A percentile compares a stretch with the other conserved stretches of the same genome.
Conservation (phyloP, 345 rosid species). For the Populus tremula region DNA sequence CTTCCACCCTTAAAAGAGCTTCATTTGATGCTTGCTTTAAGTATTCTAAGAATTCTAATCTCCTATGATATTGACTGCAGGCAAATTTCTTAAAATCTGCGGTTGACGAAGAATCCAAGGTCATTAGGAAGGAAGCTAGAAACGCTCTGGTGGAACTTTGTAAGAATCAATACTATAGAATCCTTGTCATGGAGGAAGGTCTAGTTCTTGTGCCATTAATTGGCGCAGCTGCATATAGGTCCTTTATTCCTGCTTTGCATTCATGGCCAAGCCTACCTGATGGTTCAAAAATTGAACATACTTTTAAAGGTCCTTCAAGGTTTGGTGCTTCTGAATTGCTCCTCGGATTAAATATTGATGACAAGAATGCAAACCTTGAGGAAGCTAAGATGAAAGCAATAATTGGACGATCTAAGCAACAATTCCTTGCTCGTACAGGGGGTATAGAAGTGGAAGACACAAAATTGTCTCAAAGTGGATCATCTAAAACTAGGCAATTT, state of each 20-base stretch:
- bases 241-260: slow-evolving; percentile 57
- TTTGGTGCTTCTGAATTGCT: slow-evolving; percentile 79
- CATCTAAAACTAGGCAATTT: slow-evolving; percentile 28
- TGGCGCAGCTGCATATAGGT: slow-evolving; percentile 71
- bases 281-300: slow-evolving; percentile 57
- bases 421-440: slow-evolving; percentile 80
- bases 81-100: slow-evolving; percentile 54
- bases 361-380: slow-evolving; percentile 42
- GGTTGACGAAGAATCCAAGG: slow-evolving; percentile 42
- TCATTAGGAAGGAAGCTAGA: slow-evolving; percentile 67
- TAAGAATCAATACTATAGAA: slow-evolving; percentile 68
- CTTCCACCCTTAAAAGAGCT: background rate
- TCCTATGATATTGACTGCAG: slow-evolving; percentile 32
- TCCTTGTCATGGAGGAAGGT: slow-evolving; percentile 83
- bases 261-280: slow-evolving; percentile 89
- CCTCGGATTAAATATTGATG: slow-evolving; percentile 56
- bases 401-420: slow-evolving; percentile 70
- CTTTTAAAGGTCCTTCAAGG: slow-evolving; percentile 53
- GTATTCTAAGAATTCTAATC: slow-evolving; percentile 7
- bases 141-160: slow-evolving; percentile 75
- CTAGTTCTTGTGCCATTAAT: slow-evolving; percentile 71
- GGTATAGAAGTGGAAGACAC: slow-evolving; percentile 67
- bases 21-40: background rate
- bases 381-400: slow-evolving; percentile 73
- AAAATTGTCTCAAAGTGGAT: slow-evolving; percentile 38